These are phyloP conservation scores for Glarea lozoyensis DNA, from an alignment of 495 filamentous ascomycete species.

Conservation along the genomic window DNA sequence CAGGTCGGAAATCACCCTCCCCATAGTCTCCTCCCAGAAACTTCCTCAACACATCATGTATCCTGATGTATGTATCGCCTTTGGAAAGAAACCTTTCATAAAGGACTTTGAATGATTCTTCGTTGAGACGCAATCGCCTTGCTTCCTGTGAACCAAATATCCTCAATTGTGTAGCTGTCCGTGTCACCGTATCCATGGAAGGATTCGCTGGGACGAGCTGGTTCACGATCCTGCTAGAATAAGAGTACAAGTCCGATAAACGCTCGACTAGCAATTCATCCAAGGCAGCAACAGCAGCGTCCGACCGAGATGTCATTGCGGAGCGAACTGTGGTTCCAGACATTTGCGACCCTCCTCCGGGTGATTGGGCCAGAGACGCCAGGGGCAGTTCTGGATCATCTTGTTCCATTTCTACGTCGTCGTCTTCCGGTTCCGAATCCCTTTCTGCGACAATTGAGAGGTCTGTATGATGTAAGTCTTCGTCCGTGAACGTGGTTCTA, in stretches of 20 bases:
- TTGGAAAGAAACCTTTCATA: conserved; percentile 11
- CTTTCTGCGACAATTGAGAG: conserved; percentile 29
- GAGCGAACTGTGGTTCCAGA: conserved; percentile 31
- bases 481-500: neutral
- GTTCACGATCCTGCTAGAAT: conserved; percentile 21
- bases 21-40: conserved; percentile 20
- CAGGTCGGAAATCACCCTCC: conserved; percentile 20
- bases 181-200: conserved; percentile 15
- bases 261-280: conserved; percentile 24
- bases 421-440: conserved; percentile 2
- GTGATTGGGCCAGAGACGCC: conserved; percentile 17
- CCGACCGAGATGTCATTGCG: conserved; percentile 21
- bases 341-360: conserved; percentile 26
- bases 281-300: conserved; percentile 23
- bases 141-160: conserved; percentile 22
- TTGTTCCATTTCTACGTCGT: conserved; percentile 2
- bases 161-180: conserved; percentile 22
- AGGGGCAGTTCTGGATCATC: neutral
- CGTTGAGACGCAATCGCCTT: conserved; percentile 18
- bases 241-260: conserved; percentile 24
- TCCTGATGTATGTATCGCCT: conserved; percentile 25
- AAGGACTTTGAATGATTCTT: conserved; percentile 15
- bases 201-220: conserved; percentile 23
- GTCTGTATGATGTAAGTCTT: conserved; percentile 18
- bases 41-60: conserved; percentile 15